Conservation (phyloP, 1,284 basidiomycete genomes). For the Apiotrichum veenhuisii region DNA sequence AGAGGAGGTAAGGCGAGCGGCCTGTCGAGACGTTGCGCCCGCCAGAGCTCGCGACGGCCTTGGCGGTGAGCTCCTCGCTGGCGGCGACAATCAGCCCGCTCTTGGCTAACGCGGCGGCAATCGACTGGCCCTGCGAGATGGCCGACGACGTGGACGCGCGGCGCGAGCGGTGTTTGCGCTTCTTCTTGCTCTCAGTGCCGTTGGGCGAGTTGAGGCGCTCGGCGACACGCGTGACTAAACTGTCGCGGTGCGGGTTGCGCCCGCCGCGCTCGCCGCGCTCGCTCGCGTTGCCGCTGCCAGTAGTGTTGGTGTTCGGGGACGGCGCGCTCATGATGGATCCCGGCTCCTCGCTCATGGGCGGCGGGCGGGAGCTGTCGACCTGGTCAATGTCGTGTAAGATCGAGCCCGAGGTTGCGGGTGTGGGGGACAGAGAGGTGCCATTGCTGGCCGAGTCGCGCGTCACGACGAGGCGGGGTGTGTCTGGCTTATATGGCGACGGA, state of each 20-base stretch:
- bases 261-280: background rate
- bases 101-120: constrained; percentile 39
- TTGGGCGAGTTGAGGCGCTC: constrained; percentile 12
- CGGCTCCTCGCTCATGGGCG: too few species aligned
- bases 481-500: too few species aligned
- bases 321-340: too few species aligned
- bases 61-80: background rate
- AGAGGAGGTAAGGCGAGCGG: constrained; percentile 23
- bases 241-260: constrained; percentile 19
- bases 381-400: too few species aligned
- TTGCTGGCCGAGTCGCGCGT: too few species aligned
- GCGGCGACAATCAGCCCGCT: constrained; percentile 30
- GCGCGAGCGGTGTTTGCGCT: constrained; percentile 22
- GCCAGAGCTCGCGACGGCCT: background rate
- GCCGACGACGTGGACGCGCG: constrained; percentile 27
- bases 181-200: constrained; percentile 10
- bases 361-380: too few species aligned
- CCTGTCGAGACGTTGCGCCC: constrained; percentile 16
- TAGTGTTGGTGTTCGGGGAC: too few species aligned
- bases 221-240: constrained; percentile 24
- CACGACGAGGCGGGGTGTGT: too few species aligned
- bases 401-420: too few species aligned
- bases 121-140: constrained; percentile 22
- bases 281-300: too few species aligned
- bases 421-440: too few species aligned